A percentile compares a stretch with the other conserved stretches of the same genome.
Conservation (phyloP, 768 basidiomycete genomes). For the Panaeolus cyanescens region DNA sequence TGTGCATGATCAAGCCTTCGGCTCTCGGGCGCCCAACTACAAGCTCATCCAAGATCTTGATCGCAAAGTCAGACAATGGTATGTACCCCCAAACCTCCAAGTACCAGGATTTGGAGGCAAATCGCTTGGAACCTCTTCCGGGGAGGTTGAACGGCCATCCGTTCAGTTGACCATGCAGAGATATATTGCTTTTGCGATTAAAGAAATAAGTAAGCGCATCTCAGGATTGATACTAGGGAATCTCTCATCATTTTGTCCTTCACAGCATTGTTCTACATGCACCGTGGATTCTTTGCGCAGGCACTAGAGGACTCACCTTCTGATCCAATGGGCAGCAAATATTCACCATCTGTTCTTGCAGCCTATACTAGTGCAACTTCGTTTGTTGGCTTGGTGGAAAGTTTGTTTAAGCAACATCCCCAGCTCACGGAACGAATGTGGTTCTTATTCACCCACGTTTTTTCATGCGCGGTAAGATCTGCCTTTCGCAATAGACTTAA, state of each 20-base stretch:
- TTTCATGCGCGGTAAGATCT: constrained; percentile 63
- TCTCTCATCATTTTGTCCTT: constrained; percentile 4
- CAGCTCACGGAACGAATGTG: constrained; percentile 69
- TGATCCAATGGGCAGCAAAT: constrained; percentile 73
- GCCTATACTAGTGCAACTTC: constrained; percentile 71
- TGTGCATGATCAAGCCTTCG: constrained; percentile 70
- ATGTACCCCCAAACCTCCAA: constrained; percentile 64
- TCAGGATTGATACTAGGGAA: neutral
- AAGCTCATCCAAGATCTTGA: constrained; percentile 65
- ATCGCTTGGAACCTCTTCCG: constrained; percentile 29
- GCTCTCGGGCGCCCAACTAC: constrained; percentile 62
- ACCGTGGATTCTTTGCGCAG: constrained; percentile 73
- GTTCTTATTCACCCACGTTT: constrained; percentile 74
- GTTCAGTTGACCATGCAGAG: constrained; percentile 68
- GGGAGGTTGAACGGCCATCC: constrained; percentile 46
- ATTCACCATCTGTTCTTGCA: constrained; percentile 65
- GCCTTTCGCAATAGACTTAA: constrained; percentile 1
- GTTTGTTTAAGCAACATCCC: constrained; percentile 66
- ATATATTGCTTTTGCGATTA: constrained; percentile 66
- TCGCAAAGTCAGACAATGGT: constrained; percentile 63
- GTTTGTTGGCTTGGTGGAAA: constrained; percentile 66
- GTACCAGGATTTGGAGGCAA: constrained; percentile 57
- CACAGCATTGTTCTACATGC: constrained; percentile 70
- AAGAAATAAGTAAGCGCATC: constrained; percentile 59
- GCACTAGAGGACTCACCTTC: constrained; percentile 62